Percentiles rank a stretch among this genome's conserved stretches.
Evolutionary conservation across 768 basidiomycete genomes (phyloP).

Genomic region (Serpula lacrymans): DNA sequence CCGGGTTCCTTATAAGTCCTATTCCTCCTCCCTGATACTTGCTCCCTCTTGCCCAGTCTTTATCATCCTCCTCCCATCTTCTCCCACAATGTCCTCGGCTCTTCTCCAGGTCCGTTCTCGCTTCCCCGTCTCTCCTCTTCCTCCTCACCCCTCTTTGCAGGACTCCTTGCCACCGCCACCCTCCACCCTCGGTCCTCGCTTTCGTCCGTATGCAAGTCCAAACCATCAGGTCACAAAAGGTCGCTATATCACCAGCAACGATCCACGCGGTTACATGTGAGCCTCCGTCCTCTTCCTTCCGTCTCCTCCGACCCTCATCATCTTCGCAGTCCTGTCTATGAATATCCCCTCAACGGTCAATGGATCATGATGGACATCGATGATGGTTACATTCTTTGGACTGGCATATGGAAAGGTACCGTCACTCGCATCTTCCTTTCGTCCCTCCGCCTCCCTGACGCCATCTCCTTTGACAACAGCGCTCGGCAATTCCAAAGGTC

Average conservation of each 20-base stretch:
- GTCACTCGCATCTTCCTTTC: background rate
- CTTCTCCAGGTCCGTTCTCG: slow-evolving; percentile 42
- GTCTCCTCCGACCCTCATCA: slow-evolving; percentile 3
- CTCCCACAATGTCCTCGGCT: slow-evolving; percentile 38
- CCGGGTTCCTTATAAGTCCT: slow-evolving; percentile 18
- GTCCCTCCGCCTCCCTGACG: slow-evolving; percentile 7
- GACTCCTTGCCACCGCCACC: slow-evolving; percentile 29
- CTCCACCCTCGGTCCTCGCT: slow-evolving; percentile 34
- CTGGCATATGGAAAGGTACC: slow-evolving; percentile 91
- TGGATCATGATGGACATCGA: slow-evolving; percentile 98
- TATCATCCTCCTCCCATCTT: slow-evolving; percentile 3
- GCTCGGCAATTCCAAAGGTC: slow-evolving; percentile 87
- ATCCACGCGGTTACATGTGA: slow-evolving; percentile 86
- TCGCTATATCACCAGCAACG: slow-evolving; percentile 87
- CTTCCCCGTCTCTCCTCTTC: slow-evolving; percentile 5
- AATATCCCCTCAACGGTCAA: slow-evolving; percentile 85
- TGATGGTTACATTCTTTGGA: slow-evolving; percentile 90
- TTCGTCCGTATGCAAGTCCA: slow-evolving; percentile 69
- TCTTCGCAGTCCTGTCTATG: slow-evolving; percentile 67
- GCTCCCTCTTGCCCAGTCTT: too few relatives aligned
- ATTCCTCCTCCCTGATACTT: background rate
- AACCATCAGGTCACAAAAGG: slow-evolving; percentile 82
- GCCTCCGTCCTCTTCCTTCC: slow-evolving; percentile 20
- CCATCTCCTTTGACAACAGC: slow-evolving; percentile 38
- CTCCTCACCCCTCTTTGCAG: slow-evolving; percentile 14